phyloP scores from a whole-genome alignment of 75 land plant genomes.

The Pseudotsuga menziesii region DNA sequence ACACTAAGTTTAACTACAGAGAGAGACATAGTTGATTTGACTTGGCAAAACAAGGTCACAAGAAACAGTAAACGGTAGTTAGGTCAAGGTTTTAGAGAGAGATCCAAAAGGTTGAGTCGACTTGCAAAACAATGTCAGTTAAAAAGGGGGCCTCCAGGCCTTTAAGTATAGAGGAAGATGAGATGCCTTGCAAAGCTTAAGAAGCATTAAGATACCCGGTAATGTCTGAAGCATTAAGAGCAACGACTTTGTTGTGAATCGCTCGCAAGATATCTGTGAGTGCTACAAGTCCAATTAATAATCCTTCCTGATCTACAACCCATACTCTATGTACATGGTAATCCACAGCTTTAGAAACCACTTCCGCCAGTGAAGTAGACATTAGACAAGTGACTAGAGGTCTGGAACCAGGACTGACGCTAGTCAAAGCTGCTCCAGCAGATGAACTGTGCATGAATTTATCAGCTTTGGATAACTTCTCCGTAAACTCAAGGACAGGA shows the following conservation, averaged over 20 bases:
- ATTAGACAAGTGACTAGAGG: conserved; percentile 46
- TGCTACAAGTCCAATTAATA: conserved; percentile 64
- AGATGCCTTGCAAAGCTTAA: too few relatives aligned
- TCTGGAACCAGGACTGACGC: conserved; percentile 10
- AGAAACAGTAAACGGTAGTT: too few relatives aligned
- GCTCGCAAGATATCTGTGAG: conserved; percentile 76
- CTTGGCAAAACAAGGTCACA: too few relatives aligned
- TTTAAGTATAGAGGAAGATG: too few relatives aligned
- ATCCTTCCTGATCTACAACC: conserved; percentile 59
- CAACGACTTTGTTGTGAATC: background rate
- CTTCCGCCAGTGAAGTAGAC: conserved; percentile 43
- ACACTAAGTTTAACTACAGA: too few relatives aligned
- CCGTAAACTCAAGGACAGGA: conserved; percentile 46
- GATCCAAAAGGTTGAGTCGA: too few relatives aligned
- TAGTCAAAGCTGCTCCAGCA: conserved; percentile 9
- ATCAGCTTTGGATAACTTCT: conserved; percentile 21
- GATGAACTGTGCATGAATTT: conserved; percentile 7
- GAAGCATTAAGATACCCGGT: background rate
- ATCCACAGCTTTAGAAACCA: conserved; percentile 47
- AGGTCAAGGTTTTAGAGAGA: too few relatives aligned
- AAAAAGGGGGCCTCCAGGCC: too few relatives aligned
- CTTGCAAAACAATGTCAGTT: too few relatives aligned
- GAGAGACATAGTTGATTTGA: too few relatives aligned
- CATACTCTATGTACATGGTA: conserved; percentile 77
- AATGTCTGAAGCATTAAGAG: background rate